Conservation (phyloP, 1,284 basidiomycete species). For the Cryptococcus sp. region DNA sequence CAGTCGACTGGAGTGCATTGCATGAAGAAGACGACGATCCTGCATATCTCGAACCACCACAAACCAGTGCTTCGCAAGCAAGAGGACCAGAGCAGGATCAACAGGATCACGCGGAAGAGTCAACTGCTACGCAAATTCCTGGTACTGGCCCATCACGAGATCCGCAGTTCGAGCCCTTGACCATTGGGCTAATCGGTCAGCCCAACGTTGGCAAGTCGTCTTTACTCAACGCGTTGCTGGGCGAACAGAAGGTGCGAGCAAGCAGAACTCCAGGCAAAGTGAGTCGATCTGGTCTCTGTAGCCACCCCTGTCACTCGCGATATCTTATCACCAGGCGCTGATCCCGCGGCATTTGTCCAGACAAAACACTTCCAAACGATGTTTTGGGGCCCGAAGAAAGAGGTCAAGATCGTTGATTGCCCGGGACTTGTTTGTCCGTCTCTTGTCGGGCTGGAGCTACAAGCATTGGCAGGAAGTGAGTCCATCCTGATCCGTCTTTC, state of each 20-base stretch:
- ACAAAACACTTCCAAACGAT: conserved; percentile 93
- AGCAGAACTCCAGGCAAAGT: conserved; percentile 86
- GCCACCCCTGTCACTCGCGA: not conserved
- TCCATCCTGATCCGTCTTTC: conserved; percentile 4
- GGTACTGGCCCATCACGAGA: conserved; percentile 7
- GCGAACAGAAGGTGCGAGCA: conserved; percentile 74
- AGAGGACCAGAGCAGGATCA: conserved; percentile 35
- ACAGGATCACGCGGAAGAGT: conserved; percentile 30
- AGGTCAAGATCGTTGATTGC: conserved; percentile 80
- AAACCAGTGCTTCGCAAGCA: not conserved
- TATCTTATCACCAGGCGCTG: not conserved
- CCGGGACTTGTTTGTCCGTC: conserved; percentile 82
- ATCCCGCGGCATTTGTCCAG: conserved; percentile 52
- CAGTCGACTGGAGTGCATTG: conserved; percentile 68
- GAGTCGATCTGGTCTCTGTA: conserved; percentile 6
- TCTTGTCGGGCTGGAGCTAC: conserved; percentile 73
- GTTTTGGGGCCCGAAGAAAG: conserved; percentile 68
- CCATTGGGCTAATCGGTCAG: conserved; percentile 85
- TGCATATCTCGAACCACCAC: conserved; percentile 40
- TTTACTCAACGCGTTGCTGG: conserved; percentile 84
- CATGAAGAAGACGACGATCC: conserved; percentile 52
- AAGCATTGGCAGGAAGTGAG: conserved; percentile 57
- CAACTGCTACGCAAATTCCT: not conserved
- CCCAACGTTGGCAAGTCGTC: conserved; percentile 94
- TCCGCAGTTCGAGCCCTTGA: conserved; percentile 63